Base-by-base conservation (phyloP, 768 basidiomycete species). In the Lactifluus volemus region DNA sequence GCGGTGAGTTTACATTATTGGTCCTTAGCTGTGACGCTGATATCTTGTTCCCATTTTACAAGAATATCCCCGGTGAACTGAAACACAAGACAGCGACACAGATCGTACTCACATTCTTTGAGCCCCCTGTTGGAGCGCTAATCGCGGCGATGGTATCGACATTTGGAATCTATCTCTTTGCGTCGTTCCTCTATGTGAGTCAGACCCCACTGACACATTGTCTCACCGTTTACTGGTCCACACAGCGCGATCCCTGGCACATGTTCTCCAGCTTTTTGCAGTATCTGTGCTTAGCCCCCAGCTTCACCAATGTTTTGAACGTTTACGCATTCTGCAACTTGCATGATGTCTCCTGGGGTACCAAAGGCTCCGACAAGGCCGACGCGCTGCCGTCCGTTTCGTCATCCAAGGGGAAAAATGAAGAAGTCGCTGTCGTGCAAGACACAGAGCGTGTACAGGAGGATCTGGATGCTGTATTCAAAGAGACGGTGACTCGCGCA, bases 261-360 rank as follows among this genome's bases (percentile, higher is more conserved):
- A 88, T 98, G 85, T 86, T 95, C 74, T 90, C 91, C 29, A 93
- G 91, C 67, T 93, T 97, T 80, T 76, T 87, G 67, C 95, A 95
- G 71, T 96, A 95, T 70, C 76, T 96, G 53, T 86, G 85, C 68
- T 73, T 98, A 59, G 96, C 96, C 11, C 91, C 92, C 1, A 91
- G 88, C 67, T 96, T 96, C 76, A 94, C 88, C 39, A 98, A 97
- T 71, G 87, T 98, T 49, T 81, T 96, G 67, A 96, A 96, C 73
- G 90, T 95, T 41, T 98, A 98, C 71, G 94, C 95, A 0, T 98
- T 98, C 79, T 97, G 93, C 75, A 97, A 97, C 75, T 76, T 97
- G 73, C 92, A 92, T 71, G 93, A 94, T 72, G 89, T 92, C 19
- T 90, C 88, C 14, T 95, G 94, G 93, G 93, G 93, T 74, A 96